Percentiles rank a stretch among this genome's conserved stretches.
These are phyloP conservation scores for Thelonectria rubi DNA, from an alignment of 2,329 filamentous ascomycete species.

Conservation along the genomic window DNA sequence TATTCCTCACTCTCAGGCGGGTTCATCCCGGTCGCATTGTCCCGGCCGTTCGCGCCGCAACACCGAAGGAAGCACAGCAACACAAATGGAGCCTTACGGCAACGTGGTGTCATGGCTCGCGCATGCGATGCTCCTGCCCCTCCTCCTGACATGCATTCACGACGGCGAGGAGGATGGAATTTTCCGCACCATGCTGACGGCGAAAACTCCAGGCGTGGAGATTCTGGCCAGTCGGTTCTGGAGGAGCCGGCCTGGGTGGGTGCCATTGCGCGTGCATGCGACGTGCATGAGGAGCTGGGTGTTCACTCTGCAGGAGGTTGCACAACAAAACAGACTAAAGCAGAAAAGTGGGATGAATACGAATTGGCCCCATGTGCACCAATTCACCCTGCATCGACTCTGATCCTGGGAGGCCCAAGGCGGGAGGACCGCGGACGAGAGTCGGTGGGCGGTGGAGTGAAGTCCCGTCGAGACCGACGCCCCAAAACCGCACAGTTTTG, in stretches of 20 bases:
- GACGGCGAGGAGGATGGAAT: conserved; percentile 6
- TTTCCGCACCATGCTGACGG: conserved; percentile 14
- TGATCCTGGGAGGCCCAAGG: conserved; percentile 4
- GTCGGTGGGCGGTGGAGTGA: conserved; percentile 3
- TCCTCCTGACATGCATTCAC: conserved; percentile 18
- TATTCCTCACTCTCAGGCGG: conserved; percentile 12
- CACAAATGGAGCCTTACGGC: conserved; percentile 7
- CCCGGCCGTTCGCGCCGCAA: conserved; percentile 15
- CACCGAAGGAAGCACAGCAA: conserved; percentile 20
- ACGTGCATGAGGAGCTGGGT: conserved; percentile 9
- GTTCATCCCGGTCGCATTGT: not conserved
- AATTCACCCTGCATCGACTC: conserved; percentile 25
- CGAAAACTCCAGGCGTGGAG: conserved; percentile 6
- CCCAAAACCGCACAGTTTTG: conserved; percentile 1
- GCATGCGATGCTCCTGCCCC: conserved; percentile 10
- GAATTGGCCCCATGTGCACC: conserved; percentile 25
- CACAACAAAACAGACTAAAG: conserved; percentile 13
- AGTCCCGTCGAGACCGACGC: not conserved
- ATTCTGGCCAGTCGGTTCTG: conserved; percentile 11
- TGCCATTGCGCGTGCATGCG: conserved; percentile 17
- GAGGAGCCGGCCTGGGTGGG: conserved; percentile 1
- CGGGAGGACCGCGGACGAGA: not conserved
- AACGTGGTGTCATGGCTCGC: conserved; percentile 17
- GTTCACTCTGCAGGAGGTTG: conserved; percentile 23
- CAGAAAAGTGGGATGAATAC: conserved; percentile 30